Evolutionary conservation across 805 yeast species (phyloP).

Genomic region (Candida montana): DNA sequence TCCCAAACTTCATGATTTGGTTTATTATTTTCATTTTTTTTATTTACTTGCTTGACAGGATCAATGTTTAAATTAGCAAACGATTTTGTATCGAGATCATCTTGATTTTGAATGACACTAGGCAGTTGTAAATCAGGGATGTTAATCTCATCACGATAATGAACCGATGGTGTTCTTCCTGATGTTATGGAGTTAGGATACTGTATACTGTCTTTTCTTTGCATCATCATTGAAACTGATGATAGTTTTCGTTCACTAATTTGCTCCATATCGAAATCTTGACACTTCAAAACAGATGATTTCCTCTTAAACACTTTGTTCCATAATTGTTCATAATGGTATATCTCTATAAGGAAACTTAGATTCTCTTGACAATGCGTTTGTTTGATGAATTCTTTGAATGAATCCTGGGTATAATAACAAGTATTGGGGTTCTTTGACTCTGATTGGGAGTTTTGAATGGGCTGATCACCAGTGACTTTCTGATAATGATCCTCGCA

Average conservation of each 20-base stretch:
- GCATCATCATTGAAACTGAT: conserved; percentile 17
- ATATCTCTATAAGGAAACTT: conserved; percentile 39
- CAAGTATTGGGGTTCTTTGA: neutral
- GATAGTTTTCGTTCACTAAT: conserved; percentile 16
- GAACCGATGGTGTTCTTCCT: neutral
- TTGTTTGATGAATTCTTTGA: conserved; percentile 30
- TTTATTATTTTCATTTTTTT: neutral
- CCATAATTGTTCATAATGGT: conserved; percentile 40
- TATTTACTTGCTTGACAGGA: too few species aligned
- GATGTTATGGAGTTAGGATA: neutral
- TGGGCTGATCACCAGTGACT: conserved; percentile 1
- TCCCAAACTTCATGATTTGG: conserved; percentile 14
- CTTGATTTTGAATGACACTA: conserved; percentile 11
- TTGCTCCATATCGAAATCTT: conserved; percentile 15
- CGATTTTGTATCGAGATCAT: conserved; percentile 20
- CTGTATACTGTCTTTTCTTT: neutral
- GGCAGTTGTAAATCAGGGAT: conserved; percentile 10
- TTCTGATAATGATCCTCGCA: conserved; percentile 22
- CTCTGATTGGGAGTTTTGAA: neutral
- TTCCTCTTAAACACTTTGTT: conserved; percentile 29
- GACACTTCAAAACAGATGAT: conserved; percentile 27
- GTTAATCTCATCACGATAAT: conserved; percentile 3
- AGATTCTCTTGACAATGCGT: conserved; percentile 43
- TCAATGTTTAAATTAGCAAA: conserved; percentile 13
- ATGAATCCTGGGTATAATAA: conserved; percentile 20